These are phyloP conservation scores for Nothophoma quercina DNA, from an alignment of 2,329 filamentous ascomycete species.

Conservation along the genomic window DNA sequence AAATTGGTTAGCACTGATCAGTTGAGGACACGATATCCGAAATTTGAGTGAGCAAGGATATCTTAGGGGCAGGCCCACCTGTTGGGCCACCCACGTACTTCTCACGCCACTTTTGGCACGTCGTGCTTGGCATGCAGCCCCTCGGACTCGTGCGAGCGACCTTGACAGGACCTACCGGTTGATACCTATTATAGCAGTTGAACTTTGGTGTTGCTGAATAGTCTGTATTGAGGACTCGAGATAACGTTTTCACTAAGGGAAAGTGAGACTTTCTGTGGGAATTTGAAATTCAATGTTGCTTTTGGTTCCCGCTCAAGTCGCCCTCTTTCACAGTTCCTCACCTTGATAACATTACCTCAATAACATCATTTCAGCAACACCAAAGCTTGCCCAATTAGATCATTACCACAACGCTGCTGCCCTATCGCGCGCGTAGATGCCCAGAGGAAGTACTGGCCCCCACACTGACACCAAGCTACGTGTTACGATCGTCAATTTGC, in stretches of 20 bases:
- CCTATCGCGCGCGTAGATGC: slow-evolving; percentile 5
- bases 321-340: slow-evolving; percentile 8
- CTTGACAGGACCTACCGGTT: slow-evolving; percentile 12
- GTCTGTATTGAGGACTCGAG: slow-evolving; percentile 9
- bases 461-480: slow-evolving; percentile 11
- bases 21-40: slow-evolving; percentile 7
- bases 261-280: slow-evolving; percentile 6
- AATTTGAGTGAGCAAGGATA: slow-evolving; percentile 12
- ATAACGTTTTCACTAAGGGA: slow-evolving; percentile 1
- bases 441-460: slow-evolving; percentile 9
- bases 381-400: slow-evolving; percentile 10
- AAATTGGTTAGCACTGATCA: slow-evolving; percentile 5
- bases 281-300: slow-evolving; percentile 9
- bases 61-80: slow-evolving; percentile 10
- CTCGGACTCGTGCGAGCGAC: slow-evolving; percentile 4
- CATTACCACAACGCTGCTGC: slow-evolving; percentile 8
- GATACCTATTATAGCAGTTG: slow-evolving; percentile 7
- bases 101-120: slow-evolving; percentile 11
- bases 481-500: slow-evolving; percentile 11
- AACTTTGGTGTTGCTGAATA: slow-evolving; percentile 12
- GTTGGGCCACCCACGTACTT: slow-evolving; percentile 12
- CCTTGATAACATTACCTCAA: slow-evolving; percentile 3
- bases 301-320: slow-evolving; percentile 9
- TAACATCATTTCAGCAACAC: slow-evolving; percentile 10
- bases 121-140: slow-evolving; percentile 13